phyloP scores from a whole-genome alignment of 2,329 filamentous ascomycete genomes.

The Fusarium stilboides region DNA sequence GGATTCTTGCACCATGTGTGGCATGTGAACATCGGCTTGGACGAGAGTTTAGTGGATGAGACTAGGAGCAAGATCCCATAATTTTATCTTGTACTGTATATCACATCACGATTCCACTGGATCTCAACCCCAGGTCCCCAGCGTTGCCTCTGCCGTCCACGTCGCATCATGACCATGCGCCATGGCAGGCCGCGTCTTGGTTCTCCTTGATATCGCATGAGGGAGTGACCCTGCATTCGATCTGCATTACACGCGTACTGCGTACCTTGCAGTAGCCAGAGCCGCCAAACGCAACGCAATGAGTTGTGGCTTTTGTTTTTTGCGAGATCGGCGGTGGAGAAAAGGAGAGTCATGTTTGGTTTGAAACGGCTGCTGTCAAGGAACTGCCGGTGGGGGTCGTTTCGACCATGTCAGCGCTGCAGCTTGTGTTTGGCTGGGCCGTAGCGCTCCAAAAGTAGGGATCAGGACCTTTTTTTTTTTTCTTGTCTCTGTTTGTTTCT shows the following conservation, averaged over 20 bases:
- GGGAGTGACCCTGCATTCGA: slow-evolving; percentile 5
- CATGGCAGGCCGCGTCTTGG: slow-evolving; percentile 21
- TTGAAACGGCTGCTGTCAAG: slow-evolving; percentile 35
- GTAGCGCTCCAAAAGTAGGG: slow-evolving; percentile 2
- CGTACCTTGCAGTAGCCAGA: slow-evolving; percentile 17
- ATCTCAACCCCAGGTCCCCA: slow-evolving; percentile 28
- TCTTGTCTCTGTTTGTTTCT: not conserved
- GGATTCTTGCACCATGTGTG: slow-evolving; percentile 7
- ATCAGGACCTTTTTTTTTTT: slow-evolving; percentile 2
- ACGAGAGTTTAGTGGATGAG: not conserved
- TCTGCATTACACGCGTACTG: slow-evolving; percentile 14
- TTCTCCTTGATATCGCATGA: slow-evolving; percentile 11
- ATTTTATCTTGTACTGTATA: slow-evolving; percentile 6
- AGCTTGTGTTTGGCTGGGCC: slow-evolving; percentile 20
- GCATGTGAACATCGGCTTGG: not conserved
- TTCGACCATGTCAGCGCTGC: slow-evolving; percentile 3
- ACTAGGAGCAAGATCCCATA: slow-evolving; percentile 7
- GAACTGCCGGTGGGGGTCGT: slow-evolving; percentile 19
- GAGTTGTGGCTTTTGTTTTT: not conserved
- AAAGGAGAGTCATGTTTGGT: slow-evolving; percentile 10
- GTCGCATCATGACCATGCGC: not conserved
- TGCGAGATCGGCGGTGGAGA: slow-evolving; percentile 28
- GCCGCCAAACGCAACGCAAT: not conserved
- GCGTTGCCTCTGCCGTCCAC: not conserved
- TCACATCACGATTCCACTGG: slow-evolving; percentile 12